Conservation (phyloP, 2,329 filamentous ascomycete species). For the Exophiala viscosa region DNA sequence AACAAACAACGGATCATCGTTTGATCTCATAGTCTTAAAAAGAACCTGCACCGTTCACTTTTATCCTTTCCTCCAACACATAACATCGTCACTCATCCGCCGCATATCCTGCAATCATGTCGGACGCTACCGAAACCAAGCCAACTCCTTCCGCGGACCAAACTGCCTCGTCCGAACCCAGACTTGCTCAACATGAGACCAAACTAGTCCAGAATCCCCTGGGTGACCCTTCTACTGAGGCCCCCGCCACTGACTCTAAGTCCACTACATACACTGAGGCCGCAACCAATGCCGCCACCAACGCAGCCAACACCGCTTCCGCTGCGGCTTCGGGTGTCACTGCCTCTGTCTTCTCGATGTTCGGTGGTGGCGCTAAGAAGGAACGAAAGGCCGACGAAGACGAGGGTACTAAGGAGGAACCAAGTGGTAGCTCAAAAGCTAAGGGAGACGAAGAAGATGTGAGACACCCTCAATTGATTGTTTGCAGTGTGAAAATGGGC, state of each 20-base stretch:
- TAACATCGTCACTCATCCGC: slow-evolving; percentile 1
- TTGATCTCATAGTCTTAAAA: slow-evolving; percentile 22
- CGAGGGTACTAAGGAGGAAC: slow-evolving; percentile 78
- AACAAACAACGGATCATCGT: slow-evolving; percentile 15
- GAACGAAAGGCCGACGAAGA: slow-evolving; percentile 82
- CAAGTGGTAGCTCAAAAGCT: slow-evolving; percentile 82
- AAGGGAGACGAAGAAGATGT: slow-evolving; percentile 57
- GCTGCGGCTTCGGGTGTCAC: slow-evolving; percentile 29
- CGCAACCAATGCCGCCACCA: slow-evolving; percentile 25
- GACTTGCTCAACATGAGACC: slow-evolving; percentile 25
- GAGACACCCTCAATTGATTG: slow-evolving; percentile 31
- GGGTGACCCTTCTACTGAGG: slow-evolving; percentile 17
- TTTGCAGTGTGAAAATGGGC: slow-evolving; percentile 22
- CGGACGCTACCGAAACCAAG: slow-evolving; percentile 24
- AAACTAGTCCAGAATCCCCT: slow-evolving; percentile 25
- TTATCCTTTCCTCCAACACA: not conserved
- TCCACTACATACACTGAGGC: slow-evolving; percentile 23
- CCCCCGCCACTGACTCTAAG: slow-evolving; percentile 18
- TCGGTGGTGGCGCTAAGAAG: slow-evolving; percentile 95
- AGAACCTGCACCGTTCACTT: not conserved
- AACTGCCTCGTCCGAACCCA: slow-evolving; percentile 22
- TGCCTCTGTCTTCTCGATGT: slow-evolving; percentile 88
- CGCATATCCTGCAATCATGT: slow-evolving; percentile 16
- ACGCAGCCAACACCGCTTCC: slow-evolving; percentile 23
- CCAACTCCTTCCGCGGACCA: slow-evolving; percentile 25